Evolutionary conservation across 1,284 basidiomycete species (phyloP).

Genomic region (Singerocomus inundabilis): DNA sequence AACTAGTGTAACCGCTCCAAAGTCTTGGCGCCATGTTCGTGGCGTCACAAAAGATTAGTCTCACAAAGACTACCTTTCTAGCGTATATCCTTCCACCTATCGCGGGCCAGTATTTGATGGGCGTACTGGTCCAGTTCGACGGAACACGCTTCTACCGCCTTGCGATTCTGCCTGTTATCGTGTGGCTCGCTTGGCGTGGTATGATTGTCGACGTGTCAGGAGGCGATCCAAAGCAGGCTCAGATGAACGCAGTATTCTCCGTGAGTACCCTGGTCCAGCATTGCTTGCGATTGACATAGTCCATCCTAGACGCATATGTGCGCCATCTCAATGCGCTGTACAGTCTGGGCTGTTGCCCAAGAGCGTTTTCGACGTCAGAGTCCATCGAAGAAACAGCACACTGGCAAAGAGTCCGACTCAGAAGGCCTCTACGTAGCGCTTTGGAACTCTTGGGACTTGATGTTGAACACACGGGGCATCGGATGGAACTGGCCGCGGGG

Average conservation of each 20-base stretch:
- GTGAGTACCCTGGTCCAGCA: constrained; percentile 9
- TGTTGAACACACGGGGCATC: constrained; percentile 25
- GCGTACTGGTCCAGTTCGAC: constrained; percentile 29
- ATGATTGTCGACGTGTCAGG: constrained; percentile 25
- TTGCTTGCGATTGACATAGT: not conserved
- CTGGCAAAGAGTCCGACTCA: not conserved
- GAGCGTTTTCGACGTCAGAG: constrained; percentile 15
- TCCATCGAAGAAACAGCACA: not conserved
- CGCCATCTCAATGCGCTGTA: constrained; percentile 12
- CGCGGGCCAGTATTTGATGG: constrained; percentile 25
- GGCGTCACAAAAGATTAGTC: constrained; percentile 4
- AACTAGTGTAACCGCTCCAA: no score
- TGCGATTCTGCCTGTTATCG: constrained; percentile 25
- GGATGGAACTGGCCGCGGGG: constrained; percentile 32
- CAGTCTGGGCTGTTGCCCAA: constrained; percentile 19
- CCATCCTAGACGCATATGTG: constrained; percentile 18
- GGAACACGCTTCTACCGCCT: constrained; percentile 23
- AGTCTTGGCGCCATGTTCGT: constrained; percentile 5
- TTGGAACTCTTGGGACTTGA: constrained; percentile 31
- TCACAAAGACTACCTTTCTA: constrained; percentile 13
- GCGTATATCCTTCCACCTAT: constrained; percentile 19
- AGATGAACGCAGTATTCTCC: constrained; percentile 17
- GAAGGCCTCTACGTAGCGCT: constrained; percentile 7
- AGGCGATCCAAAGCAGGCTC: constrained; percentile 15
- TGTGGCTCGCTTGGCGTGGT: constrained; percentile 23